Conservation (phyloP, 345 rosid species). For the Salix exigua region DNA sequence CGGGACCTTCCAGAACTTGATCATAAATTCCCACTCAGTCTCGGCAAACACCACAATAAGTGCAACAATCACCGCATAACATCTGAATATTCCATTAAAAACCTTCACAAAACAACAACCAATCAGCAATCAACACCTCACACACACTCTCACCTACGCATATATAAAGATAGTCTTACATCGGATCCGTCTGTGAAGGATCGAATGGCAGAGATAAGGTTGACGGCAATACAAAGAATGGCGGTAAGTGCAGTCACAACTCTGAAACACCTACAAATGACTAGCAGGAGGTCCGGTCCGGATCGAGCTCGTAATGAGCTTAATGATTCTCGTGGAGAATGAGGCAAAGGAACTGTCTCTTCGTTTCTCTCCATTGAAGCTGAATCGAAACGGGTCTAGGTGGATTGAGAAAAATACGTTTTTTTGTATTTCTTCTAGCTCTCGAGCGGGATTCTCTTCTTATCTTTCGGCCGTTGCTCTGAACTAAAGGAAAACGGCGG, state of each 20-base stretch:
- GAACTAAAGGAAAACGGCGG: not conserved
- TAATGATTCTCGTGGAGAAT: not conserved
- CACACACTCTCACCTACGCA: not conserved
- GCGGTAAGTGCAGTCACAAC: conserved; percentile 61
- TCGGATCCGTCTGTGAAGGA: conserved; percentile 72
- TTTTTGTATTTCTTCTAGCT: not conserved
- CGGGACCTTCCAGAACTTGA: conserved; percentile 64
- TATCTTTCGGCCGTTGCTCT: not conserved
- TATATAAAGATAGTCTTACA: conserved; percentile 34
- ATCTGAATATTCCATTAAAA: conserved; percentile 89
- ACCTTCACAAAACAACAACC: conserved; percentile 35
- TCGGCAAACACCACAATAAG: conserved; percentile 67
- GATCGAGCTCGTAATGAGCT: conserved; percentile 10
- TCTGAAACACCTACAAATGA: conserved; percentile 75
- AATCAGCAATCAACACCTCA: not conserved
- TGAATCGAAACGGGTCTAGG: not conserved
- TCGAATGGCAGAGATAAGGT: conserved; percentile 75
- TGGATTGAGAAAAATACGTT: not conserved
- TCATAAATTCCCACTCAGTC: conserved; percentile 83
- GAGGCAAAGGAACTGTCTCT: not conserved
- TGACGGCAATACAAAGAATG: conserved; percentile 73
- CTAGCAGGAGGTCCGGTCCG: conserved; percentile 59
- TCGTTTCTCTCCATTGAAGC: conserved; percentile 11
- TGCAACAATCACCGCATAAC: conserved; percentile 78
- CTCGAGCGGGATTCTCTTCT: conserved; percentile 2